Conservation (phyloP, 2,329 filamentous ascomycete genomes). For the Aspergillus tubingensis region DNA sequence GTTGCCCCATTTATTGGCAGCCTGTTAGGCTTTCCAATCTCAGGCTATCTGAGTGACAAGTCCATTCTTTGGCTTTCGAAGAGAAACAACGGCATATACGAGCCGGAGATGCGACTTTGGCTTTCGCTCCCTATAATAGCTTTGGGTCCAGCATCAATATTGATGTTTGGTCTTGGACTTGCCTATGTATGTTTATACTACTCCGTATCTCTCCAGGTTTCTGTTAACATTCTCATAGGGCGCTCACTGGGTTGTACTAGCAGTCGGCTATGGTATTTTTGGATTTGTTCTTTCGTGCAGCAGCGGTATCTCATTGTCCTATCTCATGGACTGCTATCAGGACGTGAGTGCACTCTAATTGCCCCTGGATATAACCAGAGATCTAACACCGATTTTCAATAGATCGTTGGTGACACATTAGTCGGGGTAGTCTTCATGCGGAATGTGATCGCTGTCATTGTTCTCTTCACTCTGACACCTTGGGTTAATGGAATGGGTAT, state of each 20-base stretch:
- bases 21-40: neutral
- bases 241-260: slow-evolving; percentile 47
- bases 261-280: slow-evolving; percentile 36
- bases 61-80: slow-evolving; percentile 39
- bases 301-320: neutral
- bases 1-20: slow-evolving; percentile 44
- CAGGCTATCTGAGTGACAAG: slow-evolving; percentile 34
- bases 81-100: slow-evolving; percentile 44
- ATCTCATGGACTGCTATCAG: slow-evolving; percentile 34
- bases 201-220: too few relatives aligned
- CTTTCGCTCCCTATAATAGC: slow-evolving; percentile 9
- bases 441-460: slow-evolving; percentile 46
- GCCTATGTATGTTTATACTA: neutral
- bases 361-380: too few relatives aligned
- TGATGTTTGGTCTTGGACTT: slow-evolving; percentile 24
- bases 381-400: neutral
- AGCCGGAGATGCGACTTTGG: slow-evolving; percentile 51
- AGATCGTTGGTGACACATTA: slow-evolving; percentile 51
- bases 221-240: slow-evolving; percentile 29
- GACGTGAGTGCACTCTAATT: neutral
- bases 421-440: slow-evolving; percentile 50
- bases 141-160: slow-evolving; percentile 10
- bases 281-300: slow-evolving; percentile 7
- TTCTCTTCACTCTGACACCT: slow-evolving; percentile 47
- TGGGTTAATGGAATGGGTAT: slow-evolving; percentile 7